phyloP scores from a whole-genome alignment of 2,329 filamentous ascomycete genomes.

The Alternaria triticina region DNA sequence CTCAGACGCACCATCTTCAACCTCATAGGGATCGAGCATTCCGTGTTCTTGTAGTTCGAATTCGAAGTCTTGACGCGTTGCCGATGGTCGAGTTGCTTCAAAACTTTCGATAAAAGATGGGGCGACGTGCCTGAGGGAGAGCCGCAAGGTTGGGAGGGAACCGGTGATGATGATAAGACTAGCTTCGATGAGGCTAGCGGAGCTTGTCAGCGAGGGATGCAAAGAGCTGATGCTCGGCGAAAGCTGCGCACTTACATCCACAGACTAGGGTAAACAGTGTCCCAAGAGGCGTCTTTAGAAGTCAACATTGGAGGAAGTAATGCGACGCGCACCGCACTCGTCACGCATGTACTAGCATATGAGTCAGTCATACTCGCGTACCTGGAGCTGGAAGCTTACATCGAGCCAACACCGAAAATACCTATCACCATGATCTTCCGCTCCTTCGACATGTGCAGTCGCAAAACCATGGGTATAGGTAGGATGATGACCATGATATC shows the following conservation, averaged over 20 bases:
- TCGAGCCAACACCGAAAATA: conserved; percentile 12
- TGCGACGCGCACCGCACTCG: conserved; percentile 17
- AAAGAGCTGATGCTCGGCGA: not conserved
- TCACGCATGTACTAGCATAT: conserved; percentile 15
- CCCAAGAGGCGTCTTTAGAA: conserved; percentile 14
- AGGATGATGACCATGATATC: conserved; percentile 20
- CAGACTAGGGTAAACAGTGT: conserved; percentile 17
- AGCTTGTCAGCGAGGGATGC: not conserved
- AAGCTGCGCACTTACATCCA: conserved; percentile 14
- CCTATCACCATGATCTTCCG: conserved; percentile 20
- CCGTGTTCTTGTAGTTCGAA: not conserved
- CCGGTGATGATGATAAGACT: conserved; percentile 53
- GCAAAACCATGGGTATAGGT: conserved; percentile 19
- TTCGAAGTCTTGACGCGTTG: not conserved
- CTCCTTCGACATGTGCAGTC: conserved; percentile 17
- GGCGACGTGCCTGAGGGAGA: conserved; percentile 49
- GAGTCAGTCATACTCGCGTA: conserved; percentile 1
- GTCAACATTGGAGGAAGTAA: conserved; percentile 18
- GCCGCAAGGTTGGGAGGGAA: conserved; percentile 49
- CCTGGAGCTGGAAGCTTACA: not conserved
- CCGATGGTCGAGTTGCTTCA: not conserved
- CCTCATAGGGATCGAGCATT: not conserved
- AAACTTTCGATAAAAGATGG: conserved; percentile 17
- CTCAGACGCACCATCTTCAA: not conserved
- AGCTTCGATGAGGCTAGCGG: conserved; percentile 44